phyloP scores from a whole-genome alignment of 148 eudicot genomes.

The Chenopodium berlandieri region DNA sequence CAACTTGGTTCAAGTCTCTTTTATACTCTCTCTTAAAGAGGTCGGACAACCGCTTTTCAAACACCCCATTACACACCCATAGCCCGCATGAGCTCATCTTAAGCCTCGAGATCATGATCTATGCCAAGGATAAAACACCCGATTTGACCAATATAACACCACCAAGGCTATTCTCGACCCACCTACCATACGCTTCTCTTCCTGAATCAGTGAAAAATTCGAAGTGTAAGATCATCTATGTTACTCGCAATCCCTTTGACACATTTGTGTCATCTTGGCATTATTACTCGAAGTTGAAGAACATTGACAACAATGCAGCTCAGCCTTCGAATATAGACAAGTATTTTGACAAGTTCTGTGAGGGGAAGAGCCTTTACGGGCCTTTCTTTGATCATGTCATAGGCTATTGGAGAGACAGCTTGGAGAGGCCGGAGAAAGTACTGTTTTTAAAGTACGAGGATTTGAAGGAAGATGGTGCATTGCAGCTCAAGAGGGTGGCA shows the following conservation, averaged over 20 bases:
- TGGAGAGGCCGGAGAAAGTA: slow-evolving; percentile 32
- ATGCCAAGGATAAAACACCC: neutral
- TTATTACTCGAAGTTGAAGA: neutral
- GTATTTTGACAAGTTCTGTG: slow-evolving; percentile 36
- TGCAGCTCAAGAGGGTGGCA: neutral
- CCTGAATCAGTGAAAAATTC: slow-evolving; percentile 7
- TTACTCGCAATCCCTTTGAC: slow-evolving; percentile 21
- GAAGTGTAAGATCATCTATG: neutral
- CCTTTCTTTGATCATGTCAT: slow-evolving; percentile 39
- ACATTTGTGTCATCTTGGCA: slow-evolving; percentile 22
- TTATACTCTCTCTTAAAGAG: slow-evolving; percentile 4
- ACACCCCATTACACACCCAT: neutral
- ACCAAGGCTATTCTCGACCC: slow-evolving; percentile 25
- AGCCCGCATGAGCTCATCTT: neutral
- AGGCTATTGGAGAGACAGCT: slow-evolving; percentile 36
- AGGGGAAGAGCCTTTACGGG: slow-evolving; percentile 28
- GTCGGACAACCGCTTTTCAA: neutral
- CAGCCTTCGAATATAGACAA: slow-evolving; percentile 12
- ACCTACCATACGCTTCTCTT: slow-evolving; percentile 18
- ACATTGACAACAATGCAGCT: neutral
- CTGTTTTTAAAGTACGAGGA: slow-evolving; percentile 50
- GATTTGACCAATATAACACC: neutral
- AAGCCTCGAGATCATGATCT: neutral
- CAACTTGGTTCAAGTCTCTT: slow-evolving; percentile 26
- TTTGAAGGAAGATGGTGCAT: slow-evolving; percentile 33